Base-by-base conservation (phyloP, 345 rosid species). In the Boechera stricta region DNA sequence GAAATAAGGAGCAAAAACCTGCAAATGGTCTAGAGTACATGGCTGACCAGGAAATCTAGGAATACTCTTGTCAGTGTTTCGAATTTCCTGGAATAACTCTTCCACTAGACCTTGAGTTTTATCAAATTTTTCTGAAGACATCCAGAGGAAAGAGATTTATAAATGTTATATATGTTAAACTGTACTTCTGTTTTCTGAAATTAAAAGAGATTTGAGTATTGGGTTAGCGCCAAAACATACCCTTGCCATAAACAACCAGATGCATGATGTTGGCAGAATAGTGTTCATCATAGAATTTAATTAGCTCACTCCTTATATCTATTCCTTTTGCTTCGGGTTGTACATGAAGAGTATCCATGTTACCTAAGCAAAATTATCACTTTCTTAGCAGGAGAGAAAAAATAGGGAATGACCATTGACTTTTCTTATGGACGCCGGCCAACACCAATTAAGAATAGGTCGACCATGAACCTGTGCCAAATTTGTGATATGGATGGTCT, bases 231-330 rank as follows among this genome's bases (percentile, higher is more conserved):
- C 29, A 68, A 61, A 60, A 73, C 87, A 39, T 72, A 90, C 98
- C 97, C 81, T 90, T 91, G 61, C 86, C 81, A 80, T 94, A 91
- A 42, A 94, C 85, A 67, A 90, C 96, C 33, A 94, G 80, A 85
- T 85, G 83, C 97, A 94, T 94, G 63, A 87, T 82, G 83, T 89
- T 94, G 73, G 98, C 87, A 24, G 98, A 94, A 86, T 94, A 91
- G 64, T 91, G 53, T 57, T 90, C 90, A 29, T 87, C 77, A 68
- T 94, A 94, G 75, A 94, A 89, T 32, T 85, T 89, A 47, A 90
- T 78, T 36, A 94, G 93, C 78, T 90, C 94, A 15, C 70, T 59
- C 71, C 97, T 88, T 63, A 85, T 90, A 75, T 94, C 94, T 54
- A 87, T 24, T 75, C 97, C 97, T 75, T 74, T 87, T 61, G 86